A percentile compares a stretch with the other conserved stretches of the same genome.
phyloP scores from a whole-genome alignment of 2,329 filamentous ascomycete species.

The Karstenula rhodostoma region DNA sequence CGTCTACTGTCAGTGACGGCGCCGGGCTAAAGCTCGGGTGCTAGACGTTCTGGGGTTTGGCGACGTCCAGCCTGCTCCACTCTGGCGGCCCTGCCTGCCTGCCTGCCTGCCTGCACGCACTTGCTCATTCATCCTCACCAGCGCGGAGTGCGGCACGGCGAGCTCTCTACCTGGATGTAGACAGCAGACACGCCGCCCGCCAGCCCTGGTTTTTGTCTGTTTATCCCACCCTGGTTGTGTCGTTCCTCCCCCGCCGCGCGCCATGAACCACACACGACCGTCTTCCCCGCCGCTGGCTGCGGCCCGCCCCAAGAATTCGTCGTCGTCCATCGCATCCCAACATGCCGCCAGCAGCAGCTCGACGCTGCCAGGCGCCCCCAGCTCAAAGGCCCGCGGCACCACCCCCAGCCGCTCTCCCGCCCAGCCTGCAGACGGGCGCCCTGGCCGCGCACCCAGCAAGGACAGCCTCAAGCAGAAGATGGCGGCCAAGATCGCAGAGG shows the following conservation, averaged over 20 bases:
- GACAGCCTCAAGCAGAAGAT: constrained; percentile 51
- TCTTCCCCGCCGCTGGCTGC: constrained; percentile 45
- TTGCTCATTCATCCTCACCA: constrained; percentile 10
- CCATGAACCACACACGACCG: constrained; percentile 41
- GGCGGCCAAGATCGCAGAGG: constrained; percentile 43
- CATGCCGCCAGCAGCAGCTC: constrained; percentile 32
- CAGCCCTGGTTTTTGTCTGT: constrained; percentile 5
- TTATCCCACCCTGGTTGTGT: constrained; percentile 8
- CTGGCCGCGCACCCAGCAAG: constrained; percentile 45
- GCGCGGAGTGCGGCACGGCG: constrained; percentile 24
- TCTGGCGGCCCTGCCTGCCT: neutral
- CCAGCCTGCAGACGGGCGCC: constrained; percentile 39
- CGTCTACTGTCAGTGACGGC: constrained; percentile 8
- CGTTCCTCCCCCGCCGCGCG: constrained; percentile 23
- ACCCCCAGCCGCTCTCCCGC: constrained; percentile 40
- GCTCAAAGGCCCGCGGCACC: constrained; percentile 33
- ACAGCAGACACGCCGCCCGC: constrained; percentile 10
- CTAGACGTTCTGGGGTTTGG: neutral
- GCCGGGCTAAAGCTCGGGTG: neutral
- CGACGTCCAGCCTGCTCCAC: constrained; percentile 5
- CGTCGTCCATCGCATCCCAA: constrained; percentile 38
- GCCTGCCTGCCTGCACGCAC: neutral
- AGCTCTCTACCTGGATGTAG: constrained; percentile 17
- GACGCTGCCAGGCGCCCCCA: constrained; percentile 29
- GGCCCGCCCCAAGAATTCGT: constrained; percentile 38